Evolutionary conservation across 805 yeast genomes (phyloP).

Genomic region (Metschnikowia kunwiensis): DNA sequence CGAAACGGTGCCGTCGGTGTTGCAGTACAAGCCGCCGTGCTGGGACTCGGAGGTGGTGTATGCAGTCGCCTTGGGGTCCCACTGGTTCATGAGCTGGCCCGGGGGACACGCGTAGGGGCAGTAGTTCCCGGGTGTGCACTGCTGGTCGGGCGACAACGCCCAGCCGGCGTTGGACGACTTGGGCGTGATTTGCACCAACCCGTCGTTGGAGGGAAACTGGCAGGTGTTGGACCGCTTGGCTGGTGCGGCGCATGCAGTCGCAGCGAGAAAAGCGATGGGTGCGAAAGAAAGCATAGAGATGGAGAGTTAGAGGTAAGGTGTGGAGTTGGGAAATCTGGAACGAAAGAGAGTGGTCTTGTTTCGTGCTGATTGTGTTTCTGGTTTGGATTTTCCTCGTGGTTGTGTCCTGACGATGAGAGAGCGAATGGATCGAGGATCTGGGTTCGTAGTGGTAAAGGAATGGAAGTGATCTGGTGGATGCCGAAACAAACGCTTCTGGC

Average conservation of each 20-base stretch:
- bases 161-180: conserved; percentile 69
- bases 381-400: no score
- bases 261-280: conserved; percentile 20
- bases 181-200: conserved; percentile 67
- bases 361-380: no score
- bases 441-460: no score
- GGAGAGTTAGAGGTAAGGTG: not conserved
- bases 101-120: conserved; percentile 93
- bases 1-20: conserved; percentile 62
- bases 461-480: no score
- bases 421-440: no score
- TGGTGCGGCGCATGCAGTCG: conserved; percentile 26
- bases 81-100: conserved; percentile 82
- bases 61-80: conserved; percentile 75
- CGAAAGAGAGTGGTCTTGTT: no score
- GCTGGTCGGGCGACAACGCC: conserved; percentile 78
- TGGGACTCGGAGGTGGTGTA: conserved; percentile 76
- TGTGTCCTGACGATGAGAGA: not conserved
- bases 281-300: conserved; percentile 14
- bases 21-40: conserved; percentile 82
- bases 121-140: conserved; percentile 72
- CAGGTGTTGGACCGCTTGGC: conserved; percentile 46
- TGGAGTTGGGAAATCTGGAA: not conserved
- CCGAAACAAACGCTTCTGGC: no score
- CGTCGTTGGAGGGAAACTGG: conserved; percentile 62